Evolutionary conservation across 495 filamentous ascomycete genomes (phyloP).

Genomic region (Aspergillus egyptiacus): DNA sequence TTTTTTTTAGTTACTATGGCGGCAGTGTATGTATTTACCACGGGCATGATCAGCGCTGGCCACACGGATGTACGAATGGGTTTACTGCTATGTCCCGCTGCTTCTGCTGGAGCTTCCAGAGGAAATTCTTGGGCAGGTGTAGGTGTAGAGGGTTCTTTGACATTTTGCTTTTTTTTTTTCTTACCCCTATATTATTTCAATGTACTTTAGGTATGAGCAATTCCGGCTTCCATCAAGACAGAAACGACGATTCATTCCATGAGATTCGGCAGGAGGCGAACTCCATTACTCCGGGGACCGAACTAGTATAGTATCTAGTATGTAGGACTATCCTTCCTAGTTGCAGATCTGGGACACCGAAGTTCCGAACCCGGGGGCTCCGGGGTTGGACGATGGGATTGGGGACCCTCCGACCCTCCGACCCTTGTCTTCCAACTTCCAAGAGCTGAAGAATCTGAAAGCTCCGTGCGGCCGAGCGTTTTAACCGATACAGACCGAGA

Average conservation of each 20-base stretch:
- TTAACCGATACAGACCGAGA: conserved; percentile 36
- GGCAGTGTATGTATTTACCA: conserved; percentile 12
- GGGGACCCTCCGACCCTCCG: neutral
- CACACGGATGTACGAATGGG: conserved; percentile 18
- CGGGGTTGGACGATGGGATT: neutral
- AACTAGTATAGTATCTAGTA: no score
- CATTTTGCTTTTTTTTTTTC: conserved; percentile 4
- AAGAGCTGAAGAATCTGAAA: no score
- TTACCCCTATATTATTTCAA: neutral
- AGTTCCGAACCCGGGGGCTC: neutral
- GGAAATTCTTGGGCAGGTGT: conserved; percentile 11
- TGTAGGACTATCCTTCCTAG: neutral
- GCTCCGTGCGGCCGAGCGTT: conserved; percentile 37
- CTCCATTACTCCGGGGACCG: neutral
- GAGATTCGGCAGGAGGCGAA: no score
- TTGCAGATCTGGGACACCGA: neutral
- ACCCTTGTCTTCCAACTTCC: neutral
- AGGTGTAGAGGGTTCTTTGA: conserved; percentile 7
- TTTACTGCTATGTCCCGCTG: conserved; percentile 15
- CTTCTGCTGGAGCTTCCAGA: neutral
- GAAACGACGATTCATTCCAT: no score
- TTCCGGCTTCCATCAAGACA: neutral
- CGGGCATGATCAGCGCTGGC: conserved; percentile 16
- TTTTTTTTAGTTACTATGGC: conserved; percentile 1
- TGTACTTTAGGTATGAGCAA: conserved; percentile 7